Evolutionary conservation across 257 asterid species (phyloP).

Genomic region (Ballota nigra): DNA sequence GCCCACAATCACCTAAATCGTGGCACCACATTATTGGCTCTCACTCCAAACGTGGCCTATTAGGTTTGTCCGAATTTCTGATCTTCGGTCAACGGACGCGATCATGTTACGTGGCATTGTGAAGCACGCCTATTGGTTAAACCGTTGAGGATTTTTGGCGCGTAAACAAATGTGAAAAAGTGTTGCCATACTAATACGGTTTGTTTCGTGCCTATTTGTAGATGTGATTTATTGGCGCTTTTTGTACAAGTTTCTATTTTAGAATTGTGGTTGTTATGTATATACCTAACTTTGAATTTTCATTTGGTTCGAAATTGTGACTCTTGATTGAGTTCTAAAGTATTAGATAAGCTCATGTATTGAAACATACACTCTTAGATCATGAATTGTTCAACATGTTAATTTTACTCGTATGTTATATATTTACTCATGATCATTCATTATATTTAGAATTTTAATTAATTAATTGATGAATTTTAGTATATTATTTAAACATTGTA

Average conservation of each 20-base stretch:
- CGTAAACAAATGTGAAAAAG: conserved; percentile 6
- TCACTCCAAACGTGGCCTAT: conserved; percentile 5
- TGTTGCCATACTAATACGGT: background rate
- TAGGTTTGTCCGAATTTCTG: background rate
- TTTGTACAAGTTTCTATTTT: conserved; percentile 9
- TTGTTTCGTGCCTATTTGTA: background rate
- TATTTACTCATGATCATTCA: no score
- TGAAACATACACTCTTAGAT: no score
- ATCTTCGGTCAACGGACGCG: conserved; percentile 9
- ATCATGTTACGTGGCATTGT: conserved; percentile 25
- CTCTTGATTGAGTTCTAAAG: background rate
- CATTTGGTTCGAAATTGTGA: background rate
- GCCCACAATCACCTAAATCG: background rate
- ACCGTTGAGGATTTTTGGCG: background rate
- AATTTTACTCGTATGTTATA: no score
- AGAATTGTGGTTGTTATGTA: background rate
- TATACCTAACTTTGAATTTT: conserved; percentile 21
- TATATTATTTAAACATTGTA: no score
- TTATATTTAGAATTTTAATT: no score
- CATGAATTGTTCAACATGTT: no score
- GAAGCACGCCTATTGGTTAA: background rate
- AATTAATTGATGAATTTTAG: no score
- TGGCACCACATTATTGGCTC: conserved; percentile 15
- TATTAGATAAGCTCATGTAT: no score
- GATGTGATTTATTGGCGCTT: background rate